These are phyloP conservation scores for Fusarium bulbicola DNA, from an alignment of 2,329 filamentous ascomycete species.

Conservation along the genomic window DNA sequence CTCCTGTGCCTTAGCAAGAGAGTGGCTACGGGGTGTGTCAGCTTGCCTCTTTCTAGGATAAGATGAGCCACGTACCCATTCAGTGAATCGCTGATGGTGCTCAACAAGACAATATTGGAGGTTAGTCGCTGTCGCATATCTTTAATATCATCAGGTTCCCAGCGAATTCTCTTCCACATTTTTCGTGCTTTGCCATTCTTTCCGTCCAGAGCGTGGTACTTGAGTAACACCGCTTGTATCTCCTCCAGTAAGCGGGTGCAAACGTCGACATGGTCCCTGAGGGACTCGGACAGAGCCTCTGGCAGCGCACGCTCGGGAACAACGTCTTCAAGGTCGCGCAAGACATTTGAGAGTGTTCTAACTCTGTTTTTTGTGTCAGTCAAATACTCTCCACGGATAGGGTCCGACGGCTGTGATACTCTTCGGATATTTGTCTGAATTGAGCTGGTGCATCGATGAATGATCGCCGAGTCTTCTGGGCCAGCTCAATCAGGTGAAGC, in stretches of 20 bases:
- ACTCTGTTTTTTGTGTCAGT: neutral
- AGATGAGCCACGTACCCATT: neutral
- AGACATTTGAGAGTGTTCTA: neutral
- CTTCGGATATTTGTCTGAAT: neutral
- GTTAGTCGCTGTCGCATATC: neutral
- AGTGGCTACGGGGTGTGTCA: neutral
- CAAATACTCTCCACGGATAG: rapidly evolving
- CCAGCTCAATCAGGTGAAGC: neutral
- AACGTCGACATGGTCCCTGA: neutral
- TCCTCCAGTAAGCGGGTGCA: neutral
- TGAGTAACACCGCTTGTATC: neutral
- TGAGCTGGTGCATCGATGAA: neutral
- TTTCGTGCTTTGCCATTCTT: neutral
- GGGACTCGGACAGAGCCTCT: neutral
- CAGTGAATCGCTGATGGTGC: neutral
- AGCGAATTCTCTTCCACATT: neutral
- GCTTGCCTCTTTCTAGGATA: rapidly evolving
- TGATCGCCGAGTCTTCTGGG: neutral
- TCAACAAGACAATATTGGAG: neutral
- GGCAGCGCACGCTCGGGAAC: neutral
- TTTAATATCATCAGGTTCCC: neutral
- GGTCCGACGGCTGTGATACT: neutral
- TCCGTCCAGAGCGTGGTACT: neutral
- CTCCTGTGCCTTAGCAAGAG: neutral
- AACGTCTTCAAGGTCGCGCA: neutral